Conservation (phyloP, 306 rosid species). For the Betula pendula region DNA sequence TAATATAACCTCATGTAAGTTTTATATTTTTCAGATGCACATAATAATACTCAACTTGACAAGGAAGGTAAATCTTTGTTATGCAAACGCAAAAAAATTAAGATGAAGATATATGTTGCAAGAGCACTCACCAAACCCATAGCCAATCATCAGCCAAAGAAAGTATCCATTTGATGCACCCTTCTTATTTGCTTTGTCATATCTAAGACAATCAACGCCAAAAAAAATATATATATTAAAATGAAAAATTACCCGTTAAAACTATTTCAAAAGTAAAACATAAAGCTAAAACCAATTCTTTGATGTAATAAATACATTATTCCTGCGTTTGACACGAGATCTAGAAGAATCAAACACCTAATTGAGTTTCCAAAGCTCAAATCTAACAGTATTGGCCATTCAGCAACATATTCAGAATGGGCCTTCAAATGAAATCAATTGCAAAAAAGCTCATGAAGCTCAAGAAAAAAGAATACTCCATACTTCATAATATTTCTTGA, state of each 20-base stretch:
- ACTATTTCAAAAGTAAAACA: background rate
- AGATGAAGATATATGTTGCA: constrained; percentile 12
- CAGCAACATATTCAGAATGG: background rate
- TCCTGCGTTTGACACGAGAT: background rate
- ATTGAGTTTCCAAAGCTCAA: background rate
- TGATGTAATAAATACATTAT: background rate
- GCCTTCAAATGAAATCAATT: background rate
- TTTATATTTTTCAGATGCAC: background rate
- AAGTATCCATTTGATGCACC: constrained; percentile 54
- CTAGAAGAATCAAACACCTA: background rate
- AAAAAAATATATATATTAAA: constrained; percentile 1
- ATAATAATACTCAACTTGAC: constrained; percentile 4
- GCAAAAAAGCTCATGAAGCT: background rate
- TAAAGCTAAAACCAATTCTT: background rate
- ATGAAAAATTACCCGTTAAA: background rate
- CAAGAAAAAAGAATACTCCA: background rate
- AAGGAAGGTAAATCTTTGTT: background rate
- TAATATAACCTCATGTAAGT: background rate
- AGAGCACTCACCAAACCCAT: constrained; percentile 73
- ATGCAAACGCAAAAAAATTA: constrained; percentile 11
- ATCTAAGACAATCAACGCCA: constrained; percentile 57
- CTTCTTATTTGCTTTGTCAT: constrained; percentile 74
- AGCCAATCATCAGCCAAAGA: constrained; percentile 79
- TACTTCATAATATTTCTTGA: background rate
- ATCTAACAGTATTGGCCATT: background rate